Conservation (phyloP, 2,329 filamentous ascomycete genomes). For the Keithomyces neogunnii region DNA sequence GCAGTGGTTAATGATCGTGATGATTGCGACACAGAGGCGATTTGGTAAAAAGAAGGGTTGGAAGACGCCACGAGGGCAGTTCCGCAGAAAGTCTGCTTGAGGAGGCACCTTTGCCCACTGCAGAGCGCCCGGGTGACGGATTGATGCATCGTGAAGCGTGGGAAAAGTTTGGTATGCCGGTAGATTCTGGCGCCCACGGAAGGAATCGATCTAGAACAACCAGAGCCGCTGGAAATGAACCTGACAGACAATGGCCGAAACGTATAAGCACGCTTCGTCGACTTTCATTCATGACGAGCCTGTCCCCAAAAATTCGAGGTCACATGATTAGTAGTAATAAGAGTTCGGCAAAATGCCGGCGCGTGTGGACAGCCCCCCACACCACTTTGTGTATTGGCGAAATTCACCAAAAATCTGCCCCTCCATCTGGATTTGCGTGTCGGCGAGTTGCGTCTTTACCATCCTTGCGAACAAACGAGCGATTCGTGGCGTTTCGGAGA, state of each 20-base stretch:
- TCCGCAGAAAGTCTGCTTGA: slow-evolving; percentile 5
- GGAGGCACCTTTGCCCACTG: slow-evolving; percentile 12
- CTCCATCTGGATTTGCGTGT: slow-evolving; percentile 23
- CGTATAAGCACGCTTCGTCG: too few relatives aligned
- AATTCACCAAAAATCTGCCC: slow-evolving; percentile 35
- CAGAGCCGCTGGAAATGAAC: too few relatives aligned
- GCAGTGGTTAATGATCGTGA: slow-evolving; percentile 5
- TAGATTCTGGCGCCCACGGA: neutral
- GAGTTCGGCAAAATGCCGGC: slow-evolving; percentile 25
- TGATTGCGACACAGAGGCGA: slow-evolving; percentile 13
- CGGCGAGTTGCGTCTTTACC: slow-evolving; percentile 6
- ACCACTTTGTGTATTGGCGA: slow-evolving; percentile 29
- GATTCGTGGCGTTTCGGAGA: slow-evolving; percentile 1
- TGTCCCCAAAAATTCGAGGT: slow-evolving; percentile 21
- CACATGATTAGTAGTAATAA: slow-evolving; percentile 24
- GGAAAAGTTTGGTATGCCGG: neutral
- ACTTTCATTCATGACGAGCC: neutral
- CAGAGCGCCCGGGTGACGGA: slow-evolving; percentile 16
- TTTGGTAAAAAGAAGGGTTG: slow-evolving; percentile 11
- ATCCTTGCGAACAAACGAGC: slow-evolving; percentile 5
- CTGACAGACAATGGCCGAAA: too few relatives aligned
- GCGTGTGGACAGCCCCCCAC: slow-evolving; percentile 18
- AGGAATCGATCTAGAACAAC: neutral
- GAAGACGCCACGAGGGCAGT: slow-evolving; percentile 8
- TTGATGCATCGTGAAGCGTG: slow-evolving; percentile 17